Evolutionary conservation across 164 flowering plant species (phyloP).

Genomic region (Saururus chinensis): DNA sequence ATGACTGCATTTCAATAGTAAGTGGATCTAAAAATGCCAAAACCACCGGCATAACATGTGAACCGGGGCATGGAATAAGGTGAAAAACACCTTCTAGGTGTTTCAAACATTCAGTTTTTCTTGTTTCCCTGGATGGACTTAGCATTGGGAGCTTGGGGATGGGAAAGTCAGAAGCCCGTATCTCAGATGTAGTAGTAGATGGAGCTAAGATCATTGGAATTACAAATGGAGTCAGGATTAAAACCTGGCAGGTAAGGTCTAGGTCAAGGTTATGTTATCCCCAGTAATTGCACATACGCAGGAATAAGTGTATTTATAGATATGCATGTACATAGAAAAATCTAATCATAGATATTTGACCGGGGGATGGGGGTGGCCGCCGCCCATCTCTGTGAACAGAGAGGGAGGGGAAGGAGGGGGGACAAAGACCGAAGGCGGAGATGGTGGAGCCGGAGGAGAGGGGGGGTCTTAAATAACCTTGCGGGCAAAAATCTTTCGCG

Average conservation of each 20-base stretch:
- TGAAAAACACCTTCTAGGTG: constrained; percentile 8
- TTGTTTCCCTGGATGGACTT: not conserved
- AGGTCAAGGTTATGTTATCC: not conserved
- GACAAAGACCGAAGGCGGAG: too few species aligned
- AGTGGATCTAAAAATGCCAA: constrained; percentile 29
- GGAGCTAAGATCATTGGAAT: constrained; percentile 36
- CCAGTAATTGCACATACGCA: too few species aligned
- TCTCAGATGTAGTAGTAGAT: constrained; percentile 33
- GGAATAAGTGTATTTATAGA: not conserved
- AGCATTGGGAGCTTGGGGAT: constrained; percentile 65
- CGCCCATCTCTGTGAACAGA: too few species aligned
- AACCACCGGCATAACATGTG: constrained; percentile 37
- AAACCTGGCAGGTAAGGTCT: constrained; percentile 37
- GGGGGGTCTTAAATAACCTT: too few species aligned
- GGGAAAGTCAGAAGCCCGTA: constrained; percentile 31
- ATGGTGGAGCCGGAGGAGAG: too few species aligned
- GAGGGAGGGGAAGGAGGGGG: too few species aligned
- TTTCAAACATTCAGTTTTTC: too few species aligned
- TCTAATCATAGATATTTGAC: too few species aligned
- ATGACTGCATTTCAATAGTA: constrained; percentile 54
- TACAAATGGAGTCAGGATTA: constrained; percentile 52
- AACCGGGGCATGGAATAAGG: constrained; percentile 82
- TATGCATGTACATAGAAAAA: not conserved
- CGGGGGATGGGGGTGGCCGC: too few species aligned
- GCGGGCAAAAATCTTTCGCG: too few species aligned